Evolutionary conservation across 2,329 filamentous ascomycete genomes (phyloP).

Genomic region (Fusarium proliferatum): DNA sequence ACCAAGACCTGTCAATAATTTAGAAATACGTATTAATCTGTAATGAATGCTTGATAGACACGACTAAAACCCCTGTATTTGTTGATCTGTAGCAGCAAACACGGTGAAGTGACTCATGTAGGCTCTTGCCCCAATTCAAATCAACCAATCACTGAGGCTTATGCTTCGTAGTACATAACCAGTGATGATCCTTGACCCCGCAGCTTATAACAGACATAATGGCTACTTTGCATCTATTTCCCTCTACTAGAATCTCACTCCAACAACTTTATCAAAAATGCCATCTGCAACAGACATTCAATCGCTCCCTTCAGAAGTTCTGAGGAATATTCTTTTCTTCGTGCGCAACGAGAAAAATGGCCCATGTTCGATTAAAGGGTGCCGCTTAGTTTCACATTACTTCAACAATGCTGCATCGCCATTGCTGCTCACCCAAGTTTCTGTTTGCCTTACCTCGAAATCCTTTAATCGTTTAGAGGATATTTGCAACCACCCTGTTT

Average conservation of each 20-base stretch:
- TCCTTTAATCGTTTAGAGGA: background rate
- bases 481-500: background rate
- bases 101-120: background rate
- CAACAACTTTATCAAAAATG: background rate
- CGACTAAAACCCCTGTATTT: background rate
- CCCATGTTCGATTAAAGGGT: background rate
- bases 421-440: background rate
- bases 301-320: background rate
- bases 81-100: no score
- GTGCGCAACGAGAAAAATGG: background rate
- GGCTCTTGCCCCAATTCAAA: background rate
- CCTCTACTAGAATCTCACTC: background rate
- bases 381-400: background rate
- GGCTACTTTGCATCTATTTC: background rate
- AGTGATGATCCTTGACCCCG: accelerated
- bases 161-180: background rate
- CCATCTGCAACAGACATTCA: background rate
- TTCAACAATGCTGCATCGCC: background rate
- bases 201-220: background rate
- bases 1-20: no score
- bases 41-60: accelerated
- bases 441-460: background rate
- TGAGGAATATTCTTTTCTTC: background rate
- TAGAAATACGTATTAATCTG: no score
- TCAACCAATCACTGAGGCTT: background rate